Evolutionary conservation across 2,329 filamentous ascomycete species (phyloP).

Genomic region (Exophiala sideris): DNA sequence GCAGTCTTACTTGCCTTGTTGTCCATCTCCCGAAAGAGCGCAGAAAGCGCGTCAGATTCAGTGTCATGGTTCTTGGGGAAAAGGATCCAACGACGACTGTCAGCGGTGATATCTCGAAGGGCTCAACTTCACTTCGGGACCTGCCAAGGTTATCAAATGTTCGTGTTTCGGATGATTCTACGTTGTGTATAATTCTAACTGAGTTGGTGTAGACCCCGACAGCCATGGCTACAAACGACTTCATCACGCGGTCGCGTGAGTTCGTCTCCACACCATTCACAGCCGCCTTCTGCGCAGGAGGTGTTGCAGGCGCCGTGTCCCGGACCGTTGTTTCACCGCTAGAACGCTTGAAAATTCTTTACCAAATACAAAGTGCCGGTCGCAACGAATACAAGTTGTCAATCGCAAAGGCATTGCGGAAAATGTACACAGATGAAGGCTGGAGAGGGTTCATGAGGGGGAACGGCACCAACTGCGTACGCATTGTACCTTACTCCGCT

Average conservation of each 20-base stretch:
- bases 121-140: constrained; percentile 19
- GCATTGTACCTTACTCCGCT: constrained; percentile 95
- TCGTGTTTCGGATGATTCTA: constrained; percentile 5
- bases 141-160: constrained; percentile 25
- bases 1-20: not conserved
- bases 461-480: constrained; percentile 97
- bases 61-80: constrained; percentile 25
- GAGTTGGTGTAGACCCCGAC: constrained; percentile 17
- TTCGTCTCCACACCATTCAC: constrained; percentile 74
- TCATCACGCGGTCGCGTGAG: constrained; percentile 31
- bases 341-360: constrained; percentile 94
- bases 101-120: constrained; percentile 22
- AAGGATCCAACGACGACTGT: constrained; percentile 24
- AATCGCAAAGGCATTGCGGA: constrained; percentile 79
- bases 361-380: constrained; percentile 88
- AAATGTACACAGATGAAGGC: constrained; percentile 97
- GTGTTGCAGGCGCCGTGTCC: constrained; percentile 93
- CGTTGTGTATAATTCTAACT: constrained; percentile 5
- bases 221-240: constrained; percentile 22
- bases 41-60: constrained; percentile 8
- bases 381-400: constrained; percentile 92
- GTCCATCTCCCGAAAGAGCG: not conserved
- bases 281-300: constrained; percentile 90
- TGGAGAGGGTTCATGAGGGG: constrained; percentile 97
- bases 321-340: constrained; percentile 94